These are phyloP conservation scores for Rhizophlyctis rosea DNA, from an alignment of 192 early-diverging fungal species.

Conservation along the genomic window DNA sequence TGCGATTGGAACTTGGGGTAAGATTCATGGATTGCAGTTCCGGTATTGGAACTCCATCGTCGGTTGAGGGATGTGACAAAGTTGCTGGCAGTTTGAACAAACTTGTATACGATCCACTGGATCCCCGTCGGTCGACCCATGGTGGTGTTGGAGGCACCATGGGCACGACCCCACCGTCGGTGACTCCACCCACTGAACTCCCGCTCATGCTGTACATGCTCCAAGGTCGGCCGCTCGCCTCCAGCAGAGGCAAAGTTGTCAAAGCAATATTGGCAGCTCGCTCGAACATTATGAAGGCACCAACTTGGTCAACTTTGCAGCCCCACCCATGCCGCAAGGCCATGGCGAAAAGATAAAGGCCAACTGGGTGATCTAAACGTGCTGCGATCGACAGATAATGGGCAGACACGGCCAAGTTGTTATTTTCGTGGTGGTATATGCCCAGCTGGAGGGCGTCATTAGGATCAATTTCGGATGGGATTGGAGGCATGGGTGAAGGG, in stretches of 20 bases:
- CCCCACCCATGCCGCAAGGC: conserved; percentile 36
- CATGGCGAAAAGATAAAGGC: conserved; percentile 26
- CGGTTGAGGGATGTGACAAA: too few species aligned
- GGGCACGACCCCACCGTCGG: too few species aligned
- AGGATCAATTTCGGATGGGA: conserved; percentile 7
- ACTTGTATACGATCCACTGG: too few species aligned
- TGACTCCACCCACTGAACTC: too few species aligned
- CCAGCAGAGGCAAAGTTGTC: conserved; percentile 7
- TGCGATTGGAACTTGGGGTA: too few species aligned
- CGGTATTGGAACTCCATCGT: too few species aligned
- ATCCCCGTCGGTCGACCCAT: too few species aligned
- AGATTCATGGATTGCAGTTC: too few species aligned
- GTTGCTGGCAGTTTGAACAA: too few species aligned
- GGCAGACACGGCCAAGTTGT: conserved; percentile 12
- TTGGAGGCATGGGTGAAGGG: conserved; percentile 12
- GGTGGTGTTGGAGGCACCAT: too few species aligned
- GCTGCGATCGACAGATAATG: conserved; percentile 24
- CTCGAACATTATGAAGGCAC: conserved; percentile 7
- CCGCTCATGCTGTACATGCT: too few species aligned
- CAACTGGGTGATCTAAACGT: conserved; percentile 20
- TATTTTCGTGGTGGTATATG: conserved; percentile 29
- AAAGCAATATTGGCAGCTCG: conserved; percentile 6
- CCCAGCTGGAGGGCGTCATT: conserved; percentile 24
- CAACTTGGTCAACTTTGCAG: conserved; percentile 10
- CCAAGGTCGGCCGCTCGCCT: too few species aligned